Percentiles rank a stretch among this genome's conserved stretches.
phyloP scores from a whole-genome alignment of 2,329 filamentous ascomycete species.

The Curvularia eragrostidis region DNA sequence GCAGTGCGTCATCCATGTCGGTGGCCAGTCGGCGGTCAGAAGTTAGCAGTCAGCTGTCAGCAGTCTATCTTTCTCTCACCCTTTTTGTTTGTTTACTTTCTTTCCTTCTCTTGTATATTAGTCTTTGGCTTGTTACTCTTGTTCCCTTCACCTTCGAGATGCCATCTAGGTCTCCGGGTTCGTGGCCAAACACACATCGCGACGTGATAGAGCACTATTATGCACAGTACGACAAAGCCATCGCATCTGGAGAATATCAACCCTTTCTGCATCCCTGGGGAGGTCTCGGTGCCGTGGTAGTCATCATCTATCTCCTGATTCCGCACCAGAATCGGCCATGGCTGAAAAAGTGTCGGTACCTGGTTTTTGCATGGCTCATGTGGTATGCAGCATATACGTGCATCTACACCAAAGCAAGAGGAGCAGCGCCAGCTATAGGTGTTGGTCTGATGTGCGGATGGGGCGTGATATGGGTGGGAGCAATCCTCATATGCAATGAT shows the following conservation, averaged over 20 bases:
- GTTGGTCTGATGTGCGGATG: slow-evolving; percentile 62
- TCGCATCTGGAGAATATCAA: slow-evolving; percentile 49
- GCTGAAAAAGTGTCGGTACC: slow-evolving; percentile 52
- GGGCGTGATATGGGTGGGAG: slow-evolving; percentile 61
- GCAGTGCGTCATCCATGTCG: slow-evolving; percentile 39
- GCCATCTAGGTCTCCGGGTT: slow-evolving; percentile 21
- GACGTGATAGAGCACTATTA: slow-evolving; percentile 48
- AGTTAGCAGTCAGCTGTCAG: too few species aligned
- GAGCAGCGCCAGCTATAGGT: slow-evolving; percentile 61
- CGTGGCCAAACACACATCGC: slow-evolving; percentile 44
- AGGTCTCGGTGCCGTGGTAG: slow-evolving; percentile 47
- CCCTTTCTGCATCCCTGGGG: slow-evolving; percentile 56
- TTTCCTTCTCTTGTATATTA: too few species aligned
- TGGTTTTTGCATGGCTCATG: slow-evolving; percentile 55
- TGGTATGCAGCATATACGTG: slow-evolving; percentile 55
- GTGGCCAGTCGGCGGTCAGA: slow-evolving; percentile 10
- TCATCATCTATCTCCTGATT: slow-evolving; percentile 60
- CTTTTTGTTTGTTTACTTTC: slow-evolving; percentile 2
- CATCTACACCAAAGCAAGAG: slow-evolving; percentile 55
- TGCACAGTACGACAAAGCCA: slow-evolving; percentile 48
- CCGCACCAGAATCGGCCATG: slow-evolving; percentile 53
- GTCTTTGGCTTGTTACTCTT: slow-evolving; percentile 5
- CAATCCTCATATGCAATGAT: slow-evolving; percentile 63
- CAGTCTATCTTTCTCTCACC: neutral
- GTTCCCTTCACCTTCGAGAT: slow-evolving; percentile 14